A percentile compares a stretch with the other conserved stretches of the same genome.
These are phyloP conservation scores for Tilletia caries DNA, from an alignment of 1,284 basidiomycete genomes.

Conservation along the genomic window DNA sequence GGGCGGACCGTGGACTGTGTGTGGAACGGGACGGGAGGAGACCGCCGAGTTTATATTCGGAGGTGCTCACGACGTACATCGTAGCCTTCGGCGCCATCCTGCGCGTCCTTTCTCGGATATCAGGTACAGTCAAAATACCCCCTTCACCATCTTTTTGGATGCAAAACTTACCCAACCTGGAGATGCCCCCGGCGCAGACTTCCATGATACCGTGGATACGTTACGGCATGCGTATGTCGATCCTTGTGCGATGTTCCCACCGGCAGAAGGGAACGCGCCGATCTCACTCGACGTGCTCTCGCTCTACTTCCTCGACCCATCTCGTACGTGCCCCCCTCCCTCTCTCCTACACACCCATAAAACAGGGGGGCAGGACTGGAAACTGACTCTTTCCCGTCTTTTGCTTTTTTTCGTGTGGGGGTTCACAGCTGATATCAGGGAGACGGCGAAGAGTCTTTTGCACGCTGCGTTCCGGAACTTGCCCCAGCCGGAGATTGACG, in stretches of 20 bases:
- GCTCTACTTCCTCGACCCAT: constrained; percentile 19
- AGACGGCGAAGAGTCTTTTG: constrained; percentile 63
- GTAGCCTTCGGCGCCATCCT: constrained; percentile 2
- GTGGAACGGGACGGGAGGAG: neutral
- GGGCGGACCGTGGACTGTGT: neutral
- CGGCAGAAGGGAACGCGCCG: neutral
- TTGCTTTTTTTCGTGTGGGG: too few relatives aligned
- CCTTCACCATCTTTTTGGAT: neutral
- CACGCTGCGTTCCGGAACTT: constrained; percentile 68
- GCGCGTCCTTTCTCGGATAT: neutral
- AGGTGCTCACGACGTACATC: constrained; percentile 8
- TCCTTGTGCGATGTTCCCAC: neutral
- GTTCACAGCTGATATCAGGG: neutral
- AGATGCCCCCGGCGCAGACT: too few relatives aligned
- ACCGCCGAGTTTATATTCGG: neutral
- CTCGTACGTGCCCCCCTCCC: constrained; percentile 25
- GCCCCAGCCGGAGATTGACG: constrained; percentile 65
- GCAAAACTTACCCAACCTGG: neutral
- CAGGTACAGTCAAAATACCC: neutral
- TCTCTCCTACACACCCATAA: too few relatives aligned
- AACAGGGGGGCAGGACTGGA: too few relatives aligned
- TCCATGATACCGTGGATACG: neutral
- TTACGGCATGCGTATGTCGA: constrained; percentile 1
- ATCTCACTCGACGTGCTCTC: constrained; percentile 16
- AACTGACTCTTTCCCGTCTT: too few relatives aligned